phyloP scores from a whole-genome alignment of 2,329 filamentous ascomycete species.

The Pseudogymnoascus sp. region DNA sequence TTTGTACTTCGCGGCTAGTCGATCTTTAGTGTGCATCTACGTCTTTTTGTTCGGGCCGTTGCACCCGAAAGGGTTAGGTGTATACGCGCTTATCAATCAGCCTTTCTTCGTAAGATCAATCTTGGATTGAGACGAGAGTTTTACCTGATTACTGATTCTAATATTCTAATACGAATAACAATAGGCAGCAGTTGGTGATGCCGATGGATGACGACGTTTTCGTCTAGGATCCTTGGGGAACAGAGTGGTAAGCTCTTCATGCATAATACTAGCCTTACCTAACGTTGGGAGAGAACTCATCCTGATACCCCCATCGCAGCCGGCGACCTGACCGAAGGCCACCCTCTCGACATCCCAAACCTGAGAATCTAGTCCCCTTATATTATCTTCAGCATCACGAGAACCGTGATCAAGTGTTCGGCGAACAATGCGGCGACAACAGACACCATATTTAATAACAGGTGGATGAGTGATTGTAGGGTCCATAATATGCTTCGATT shows the following conservation, averaged over 20 bases:
- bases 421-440: no score
- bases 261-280: not conserved
- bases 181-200: constrained; percentile 18
- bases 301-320: not conserved
- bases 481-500: not conserved
- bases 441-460: no score
- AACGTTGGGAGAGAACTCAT: not conserved
- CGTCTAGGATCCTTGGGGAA: not conserved
- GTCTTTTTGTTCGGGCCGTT: not conserved
- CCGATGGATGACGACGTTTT: constrained; percentile 14
- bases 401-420: no score
- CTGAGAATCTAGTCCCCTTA: no score
- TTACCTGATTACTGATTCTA: no score
- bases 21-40: not conserved
- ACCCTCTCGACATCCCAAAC: not conserved
- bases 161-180: not conserved
- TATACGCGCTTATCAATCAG: not conserved
- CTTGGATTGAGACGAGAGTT: no score
- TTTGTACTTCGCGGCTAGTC: not conserved
- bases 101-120: not conserved
- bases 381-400: no score
- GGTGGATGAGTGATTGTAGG: no score
- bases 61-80: not conserved
- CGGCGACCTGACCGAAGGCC: not conserved
- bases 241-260: not conserved